phyloP scores from a whole-genome alignment of 257 asterid genomes.

The Orobanche coerulescens region DNA sequence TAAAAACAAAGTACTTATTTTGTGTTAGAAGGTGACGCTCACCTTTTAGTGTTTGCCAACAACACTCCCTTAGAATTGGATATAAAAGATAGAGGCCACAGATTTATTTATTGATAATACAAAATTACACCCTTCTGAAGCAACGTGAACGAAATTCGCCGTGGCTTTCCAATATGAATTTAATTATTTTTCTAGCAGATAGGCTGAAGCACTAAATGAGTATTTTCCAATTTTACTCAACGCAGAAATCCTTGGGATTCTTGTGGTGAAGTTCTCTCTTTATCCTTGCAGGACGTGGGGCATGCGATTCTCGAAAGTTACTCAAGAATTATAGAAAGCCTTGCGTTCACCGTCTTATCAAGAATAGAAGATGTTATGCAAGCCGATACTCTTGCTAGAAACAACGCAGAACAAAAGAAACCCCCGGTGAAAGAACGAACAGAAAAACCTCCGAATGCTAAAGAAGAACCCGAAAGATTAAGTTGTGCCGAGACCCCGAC shows the following conservation, averaged over 20 bases:
- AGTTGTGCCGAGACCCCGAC: conserved; percentile 23
- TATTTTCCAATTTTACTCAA: background rate
- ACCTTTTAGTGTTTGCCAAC: no score
- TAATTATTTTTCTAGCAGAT: background rate
- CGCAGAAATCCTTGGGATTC: background rate
- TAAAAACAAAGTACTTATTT: no score
- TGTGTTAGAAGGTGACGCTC: no score
- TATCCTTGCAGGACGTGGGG: conserved; percentile 69
- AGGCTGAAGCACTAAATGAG: background rate
- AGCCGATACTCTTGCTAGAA: conserved; percentile 50
- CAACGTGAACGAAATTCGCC: no score
- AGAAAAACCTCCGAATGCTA: background rate
- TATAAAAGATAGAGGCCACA: no score
- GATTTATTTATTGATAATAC: no score
- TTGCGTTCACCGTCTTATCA: conserved; percentile 73
- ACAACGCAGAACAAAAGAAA: conserved; percentile 36
- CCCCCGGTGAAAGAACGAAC: no score
- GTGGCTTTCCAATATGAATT: background rate
- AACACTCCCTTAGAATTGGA: no score
- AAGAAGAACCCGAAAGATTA: conserved; percentile 22
- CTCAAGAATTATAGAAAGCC: conserved; percentile 76
- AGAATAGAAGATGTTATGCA: conserved; percentile 73
- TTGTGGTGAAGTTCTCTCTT: no score
- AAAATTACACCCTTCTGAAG: no score
- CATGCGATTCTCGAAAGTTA: conserved; percentile 87